These are phyloP conservation scores for Mastigamoeba balamuthi DNA, from an alignment of 78 protist genomes.

Conservation along the genomic window DNA sequence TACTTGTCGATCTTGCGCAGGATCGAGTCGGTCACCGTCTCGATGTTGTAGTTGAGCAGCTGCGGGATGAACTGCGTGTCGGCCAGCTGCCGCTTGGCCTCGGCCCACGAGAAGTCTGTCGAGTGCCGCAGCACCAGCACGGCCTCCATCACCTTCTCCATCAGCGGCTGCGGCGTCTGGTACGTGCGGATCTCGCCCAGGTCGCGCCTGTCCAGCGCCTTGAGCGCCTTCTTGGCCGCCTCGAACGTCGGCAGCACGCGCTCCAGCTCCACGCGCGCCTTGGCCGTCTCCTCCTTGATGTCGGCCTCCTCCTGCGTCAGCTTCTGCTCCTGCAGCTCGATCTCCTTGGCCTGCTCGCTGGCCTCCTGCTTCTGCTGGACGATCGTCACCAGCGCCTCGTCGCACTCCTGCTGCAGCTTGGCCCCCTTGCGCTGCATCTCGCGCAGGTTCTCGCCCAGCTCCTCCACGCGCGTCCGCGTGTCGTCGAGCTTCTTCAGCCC, in stretches of 20 bases:
- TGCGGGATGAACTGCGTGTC: constrained; percentile 39
- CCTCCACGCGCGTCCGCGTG: constrained; percentile 44
- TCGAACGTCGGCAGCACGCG: constrained; percentile 64
- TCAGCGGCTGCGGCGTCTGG: constrained; percentile 60
- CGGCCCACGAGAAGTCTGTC: constrained; percentile 58
- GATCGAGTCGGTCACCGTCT: constrained; percentile 26
- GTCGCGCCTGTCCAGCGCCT: constrained; percentile 32
- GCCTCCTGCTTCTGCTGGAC: constrained; percentile 41
- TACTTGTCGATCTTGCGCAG: constrained; percentile 18
- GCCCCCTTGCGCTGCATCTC: constrained; percentile 23
- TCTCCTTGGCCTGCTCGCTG: constrained; percentile 55
- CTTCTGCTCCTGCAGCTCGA: constrained; percentile 21
- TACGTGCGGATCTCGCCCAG: constrained; percentile 56
- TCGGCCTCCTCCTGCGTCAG: constrained; percentile 43
- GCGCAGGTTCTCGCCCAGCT: constrained; percentile 46
- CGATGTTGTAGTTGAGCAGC: constrained; percentile 46
- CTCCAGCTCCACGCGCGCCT: constrained; percentile 62
- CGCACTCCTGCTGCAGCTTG: constrained; percentile 37
- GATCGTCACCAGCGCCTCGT: constrained; percentile 49
- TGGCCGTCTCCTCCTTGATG: constrained; percentile 5
- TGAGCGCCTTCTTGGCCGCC: constrained; percentile 55
- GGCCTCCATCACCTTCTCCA: constrained; percentile 52
- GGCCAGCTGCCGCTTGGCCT: constrained; percentile 45
- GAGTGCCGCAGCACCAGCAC: constrained; percentile 51
- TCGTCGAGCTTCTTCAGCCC: constrained; percentile 65